Conservation (phyloP, 257 asterid genomes). For the Haberlea rhodopensis region DNA sequence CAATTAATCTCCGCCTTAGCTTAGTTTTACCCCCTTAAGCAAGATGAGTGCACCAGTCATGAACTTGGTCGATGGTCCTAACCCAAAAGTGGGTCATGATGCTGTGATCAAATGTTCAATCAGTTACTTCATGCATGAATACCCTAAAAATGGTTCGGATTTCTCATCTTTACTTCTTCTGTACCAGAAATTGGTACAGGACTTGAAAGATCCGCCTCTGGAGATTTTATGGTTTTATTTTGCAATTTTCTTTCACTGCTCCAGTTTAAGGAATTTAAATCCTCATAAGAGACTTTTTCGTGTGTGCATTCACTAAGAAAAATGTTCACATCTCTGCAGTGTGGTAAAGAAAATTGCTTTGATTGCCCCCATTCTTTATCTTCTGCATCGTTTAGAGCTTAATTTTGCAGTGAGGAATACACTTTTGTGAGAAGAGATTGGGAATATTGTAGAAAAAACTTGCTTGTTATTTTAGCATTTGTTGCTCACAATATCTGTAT, state of each 20-base stretch:
- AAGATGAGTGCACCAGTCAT: no score
- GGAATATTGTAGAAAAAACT: conserved; percentile 24
- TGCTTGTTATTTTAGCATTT: conserved; percentile 24
- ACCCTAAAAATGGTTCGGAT: conserved; percentile 13
- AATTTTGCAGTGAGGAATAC: conserved; percentile 22
- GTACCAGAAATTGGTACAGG: conserved; percentile 4
- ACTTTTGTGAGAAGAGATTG: conserved; percentile 29
- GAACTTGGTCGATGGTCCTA: no score
- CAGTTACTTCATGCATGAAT: conserved; percentile 16
- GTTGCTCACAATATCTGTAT: conserved; percentile 27
- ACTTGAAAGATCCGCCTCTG: conserved; percentile 26
- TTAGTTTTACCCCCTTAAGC: no score
- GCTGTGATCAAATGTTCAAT: no score
- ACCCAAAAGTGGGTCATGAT: no score
- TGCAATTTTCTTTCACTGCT: conserved; percentile 19
- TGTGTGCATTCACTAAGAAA: conserved; percentile 15
- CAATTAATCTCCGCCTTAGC: no score
- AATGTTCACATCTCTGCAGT: conserved; percentile 21
- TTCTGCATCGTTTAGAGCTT: conserved; percentile 24
- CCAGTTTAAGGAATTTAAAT: conserved; percentile 10
- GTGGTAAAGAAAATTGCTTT: conserved; percentile 30
- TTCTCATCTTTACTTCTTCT: conserved; percentile 6
- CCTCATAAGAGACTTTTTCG: conserved; percentile 24
- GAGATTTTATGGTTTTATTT: conserved; percentile 27
- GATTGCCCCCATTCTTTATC: conserved; percentile 31